Conservation (phyloP, 2,329 filamentous ascomycete species). For the Pseudogymnoascus sp. region DNA sequence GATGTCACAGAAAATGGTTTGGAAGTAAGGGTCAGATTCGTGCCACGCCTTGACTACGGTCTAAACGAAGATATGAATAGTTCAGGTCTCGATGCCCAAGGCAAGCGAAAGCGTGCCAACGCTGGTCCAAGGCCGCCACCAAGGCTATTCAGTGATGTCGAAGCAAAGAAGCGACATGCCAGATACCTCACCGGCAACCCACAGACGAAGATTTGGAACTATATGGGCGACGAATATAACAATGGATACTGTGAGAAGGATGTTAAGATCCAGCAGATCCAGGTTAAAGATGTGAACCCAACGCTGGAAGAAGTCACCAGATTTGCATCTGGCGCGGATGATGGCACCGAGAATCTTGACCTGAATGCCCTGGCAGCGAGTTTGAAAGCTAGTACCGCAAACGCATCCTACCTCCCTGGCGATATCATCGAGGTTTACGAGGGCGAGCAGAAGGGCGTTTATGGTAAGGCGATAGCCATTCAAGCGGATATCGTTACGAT, state of each 20-base stretch:
- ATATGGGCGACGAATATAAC: slow-evolving; percentile 81
- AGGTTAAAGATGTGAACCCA: slow-evolving; percentile 85
- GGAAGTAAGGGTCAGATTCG: slow-evolving; percentile 76
- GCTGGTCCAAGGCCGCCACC: slow-evolving; percentile 69
- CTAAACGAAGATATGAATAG: slow-evolving; percentile 64
- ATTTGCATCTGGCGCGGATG: slow-evolving; percentile 80
- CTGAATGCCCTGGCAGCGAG: slow-evolving; percentile 84
- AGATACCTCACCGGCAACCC: slow-evolving; percentile 42
- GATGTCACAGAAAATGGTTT: slow-evolving; percentile 90
- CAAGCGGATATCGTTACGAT: slow-evolving; percentile 89
- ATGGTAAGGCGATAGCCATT: slow-evolving; percentile 77
- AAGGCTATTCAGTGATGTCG: slow-evolving; percentile 83
- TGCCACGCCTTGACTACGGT: slow-evolving; percentile 88
- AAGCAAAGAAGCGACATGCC: slow-evolving; percentile 81
- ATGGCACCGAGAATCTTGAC: slow-evolving; percentile 90
- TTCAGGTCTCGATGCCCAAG: slow-evolving; percentile 38
- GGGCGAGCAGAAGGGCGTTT: slow-evolving; percentile 87
- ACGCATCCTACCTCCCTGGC: slow-evolving; percentile 79
- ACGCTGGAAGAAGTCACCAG: slow-evolving; percentile 92
- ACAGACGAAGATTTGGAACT: slow-evolving; percentile 62
- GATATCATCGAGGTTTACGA: slow-evolving; percentile 96
- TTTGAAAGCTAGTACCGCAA: slow-evolving; percentile 72
- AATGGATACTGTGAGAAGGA: slow-evolving; percentile 92
- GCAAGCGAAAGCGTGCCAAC: slow-evolving; percentile 71
- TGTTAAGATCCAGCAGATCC: slow-evolving; percentile 78